phyloP scores from a whole-genome alignment of 352 stramenopile genomes.

The Phytophthora aleatoria region DNA sequence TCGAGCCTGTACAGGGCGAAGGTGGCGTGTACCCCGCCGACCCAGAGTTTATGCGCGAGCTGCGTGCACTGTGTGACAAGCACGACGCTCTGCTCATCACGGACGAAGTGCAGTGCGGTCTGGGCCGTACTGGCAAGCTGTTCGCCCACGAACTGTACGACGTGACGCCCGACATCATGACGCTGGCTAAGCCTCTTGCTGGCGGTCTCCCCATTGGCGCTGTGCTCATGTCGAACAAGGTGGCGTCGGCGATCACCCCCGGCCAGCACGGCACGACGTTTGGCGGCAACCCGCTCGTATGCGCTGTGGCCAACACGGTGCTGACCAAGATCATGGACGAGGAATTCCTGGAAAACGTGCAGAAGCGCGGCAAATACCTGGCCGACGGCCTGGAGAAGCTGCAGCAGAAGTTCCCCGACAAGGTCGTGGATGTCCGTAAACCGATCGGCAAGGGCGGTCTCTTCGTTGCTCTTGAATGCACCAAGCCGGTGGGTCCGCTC shows the following conservation, averaged over 20 bases:
- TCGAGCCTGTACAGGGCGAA: slow-evolving; percentile 92
- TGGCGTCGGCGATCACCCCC: slow-evolving; percentile 89
- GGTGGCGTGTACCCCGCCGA: slow-evolving; percentile 93
- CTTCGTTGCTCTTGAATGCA: slow-evolving; percentile 82
- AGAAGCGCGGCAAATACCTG: slow-evolving; percentile 71
- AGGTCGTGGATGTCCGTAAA: slow-evolving; percentile 70
- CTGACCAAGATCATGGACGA: slow-evolving; percentile 75
- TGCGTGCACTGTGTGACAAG: slow-evolving; percentile 93
- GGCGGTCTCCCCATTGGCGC: slow-evolving; percentile 96
- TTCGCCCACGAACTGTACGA: slow-evolving; percentile 96
- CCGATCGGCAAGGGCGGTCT: slow-evolving; percentile 74
- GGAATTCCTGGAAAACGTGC: slow-evolving; percentile 71
- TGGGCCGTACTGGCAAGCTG: slow-evolving; percentile 95
- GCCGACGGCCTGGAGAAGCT: slow-evolving; percentile 58
- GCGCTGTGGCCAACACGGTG: slow-evolving; percentile 88
- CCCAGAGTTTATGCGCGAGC: slow-evolving; percentile 90
- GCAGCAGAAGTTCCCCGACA: slow-evolving; percentile 74
- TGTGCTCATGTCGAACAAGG: slow-evolving; percentile 93
- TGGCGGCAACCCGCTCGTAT: slow-evolving; percentile 96
- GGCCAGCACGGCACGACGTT: slow-evolving; percentile 97
- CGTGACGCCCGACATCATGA: slow-evolving; percentile 96
- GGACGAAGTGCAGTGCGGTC: slow-evolving; percentile 98
- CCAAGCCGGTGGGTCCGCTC: slow-evolving; percentile 59
- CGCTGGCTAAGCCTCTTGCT: slow-evolving; percentile 96
- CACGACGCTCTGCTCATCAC: slow-evolving; percentile 96